A percentile compares a stretch with the other conserved stretches of the same genome.
phyloP scores from a whole-genome alignment of 306 rosid species.

The Acacia acuminata region DNA sequence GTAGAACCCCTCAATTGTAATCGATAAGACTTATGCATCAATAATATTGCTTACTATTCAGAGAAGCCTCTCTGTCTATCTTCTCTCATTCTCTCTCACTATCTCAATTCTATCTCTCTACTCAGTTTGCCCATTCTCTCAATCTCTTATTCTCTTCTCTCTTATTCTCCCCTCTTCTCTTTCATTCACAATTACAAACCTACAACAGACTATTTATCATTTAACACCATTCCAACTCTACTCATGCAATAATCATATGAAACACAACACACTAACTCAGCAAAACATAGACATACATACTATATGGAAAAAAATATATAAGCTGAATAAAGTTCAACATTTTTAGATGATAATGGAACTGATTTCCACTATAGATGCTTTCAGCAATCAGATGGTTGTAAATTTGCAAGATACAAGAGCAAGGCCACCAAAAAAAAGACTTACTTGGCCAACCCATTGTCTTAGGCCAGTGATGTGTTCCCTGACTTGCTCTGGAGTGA shows the following conservation, averaged over 20 bases:
- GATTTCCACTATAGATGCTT: background rate
- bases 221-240: background rate
- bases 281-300: background rate
- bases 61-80: too few species aligned
- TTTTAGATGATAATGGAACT: background rate
- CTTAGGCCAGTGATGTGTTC: slow-evolving; percentile 67
- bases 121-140: too few species aligned
- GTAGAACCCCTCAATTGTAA: too few species aligned
- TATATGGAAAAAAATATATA: slow-evolving; percentile 15
- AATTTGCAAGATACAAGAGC: background rate
- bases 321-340: background rate
- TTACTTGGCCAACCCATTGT: slow-evolving; percentile 85
- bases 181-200: too few species aligned
- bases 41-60: too few species aligned
- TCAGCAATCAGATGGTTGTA: background rate
- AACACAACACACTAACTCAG: background rate
- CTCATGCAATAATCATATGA: background rate
- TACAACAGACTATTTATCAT: background rate
- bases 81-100: too few species aligned
- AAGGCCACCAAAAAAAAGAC: slow-evolving; percentile 12
- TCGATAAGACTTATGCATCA: too few species aligned
- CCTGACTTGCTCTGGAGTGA: slow-evolving; percentile 77
- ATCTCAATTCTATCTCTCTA: too few species aligned
- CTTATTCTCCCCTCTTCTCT: too few species aligned
- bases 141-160: too few species aligned